These are phyloP conservation scores for Globisporangium paddicum DNA, from an alignment of 352 stramenopile species.

Conservation along the genomic window DNA sequence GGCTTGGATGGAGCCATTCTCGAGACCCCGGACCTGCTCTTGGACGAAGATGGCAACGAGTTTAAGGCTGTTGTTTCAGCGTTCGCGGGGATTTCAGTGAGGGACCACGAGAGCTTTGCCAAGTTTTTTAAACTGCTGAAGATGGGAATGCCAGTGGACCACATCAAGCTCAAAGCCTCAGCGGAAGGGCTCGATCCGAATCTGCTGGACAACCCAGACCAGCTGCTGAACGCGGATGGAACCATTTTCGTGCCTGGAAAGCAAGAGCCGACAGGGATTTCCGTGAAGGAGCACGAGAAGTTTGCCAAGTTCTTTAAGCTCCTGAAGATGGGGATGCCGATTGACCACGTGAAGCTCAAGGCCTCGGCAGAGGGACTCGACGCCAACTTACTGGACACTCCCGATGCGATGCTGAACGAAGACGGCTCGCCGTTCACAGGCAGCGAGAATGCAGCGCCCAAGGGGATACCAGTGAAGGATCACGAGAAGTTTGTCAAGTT, in stretches of 20 bases:
- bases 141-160: constrained; percentile 77
- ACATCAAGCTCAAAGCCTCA: constrained; percentile 67
- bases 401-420: constrained; percentile 54
- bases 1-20: constrained; percentile 87
- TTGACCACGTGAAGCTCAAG: constrained; percentile 79
- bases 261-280: constrained; percentile 34
- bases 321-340: constrained; percentile 79
- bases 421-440: constrained; percentile 24
- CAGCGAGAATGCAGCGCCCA: constrained; percentile 1
- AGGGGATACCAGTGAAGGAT: constrained; percentile 62
- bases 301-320: constrained; percentile 80
- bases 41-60: constrained; percentile 45
- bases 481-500: constrained; percentile 92
- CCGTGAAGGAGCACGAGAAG: constrained; percentile 85
- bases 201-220: constrained; percentile 70
- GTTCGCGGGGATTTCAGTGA: constrained; percentile 32
- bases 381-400: constrained; percentile 72
- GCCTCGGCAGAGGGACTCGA: constrained; percentile 85
- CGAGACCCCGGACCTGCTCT: constrained; percentile 45
- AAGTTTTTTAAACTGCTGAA: constrained; percentile 76
- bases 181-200: constrained; percentile 85
- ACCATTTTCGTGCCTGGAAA: constrained; percentile 15
- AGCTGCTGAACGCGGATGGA: constrained; percentile 50
- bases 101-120: constrained; percentile 80
- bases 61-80: constrained; percentile 21